Percentiles rank a stretch among this genome's conserved stretches.
phyloP scores from a whole-genome alignment of 2,329 filamentous ascomycete genomes.

The Thielaviopsis ethacetica region DNA sequence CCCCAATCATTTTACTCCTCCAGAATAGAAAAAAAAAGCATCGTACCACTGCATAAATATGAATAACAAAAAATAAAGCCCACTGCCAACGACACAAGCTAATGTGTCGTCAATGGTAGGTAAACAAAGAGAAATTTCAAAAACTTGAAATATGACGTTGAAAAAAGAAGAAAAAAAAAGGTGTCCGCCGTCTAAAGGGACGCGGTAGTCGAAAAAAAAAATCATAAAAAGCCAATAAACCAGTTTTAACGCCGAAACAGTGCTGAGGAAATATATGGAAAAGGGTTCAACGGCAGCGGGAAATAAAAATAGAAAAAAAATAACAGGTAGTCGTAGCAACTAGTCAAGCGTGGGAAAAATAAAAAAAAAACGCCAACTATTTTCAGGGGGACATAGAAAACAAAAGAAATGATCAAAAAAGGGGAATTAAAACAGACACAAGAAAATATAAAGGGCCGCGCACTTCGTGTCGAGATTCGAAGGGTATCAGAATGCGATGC shows the following conservation, averaged over 20 bases:
- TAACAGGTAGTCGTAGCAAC: slow-evolving; percentile 7
- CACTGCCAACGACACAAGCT: background rate
- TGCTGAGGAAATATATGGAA: slow-evolving; percentile 3
- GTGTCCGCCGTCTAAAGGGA: slow-evolving; percentile 7
- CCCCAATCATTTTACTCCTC: slow-evolving; percentile 9
- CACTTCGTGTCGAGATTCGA: slow-evolving; percentile 7
- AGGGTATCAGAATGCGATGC: slow-evolving; percentile 11
- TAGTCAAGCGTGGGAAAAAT: slow-evolving; percentile 4
- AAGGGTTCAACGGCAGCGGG: slow-evolving; percentile 1
- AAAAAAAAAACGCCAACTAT: background rate
- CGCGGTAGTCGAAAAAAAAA: slow-evolving; percentile 5
- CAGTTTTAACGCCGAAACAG: slow-evolving; percentile 9
- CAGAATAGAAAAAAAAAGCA: background rate
- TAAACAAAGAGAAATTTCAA: slow-evolving; percentile 2
- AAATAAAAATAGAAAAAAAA: slow-evolving; percentile 2
- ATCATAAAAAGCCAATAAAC: slow-evolving; percentile 8
- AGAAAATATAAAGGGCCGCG: slow-evolving; percentile 4
- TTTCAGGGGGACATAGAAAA: background rate
- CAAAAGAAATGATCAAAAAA: background rate
- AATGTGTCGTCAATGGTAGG: background rate
- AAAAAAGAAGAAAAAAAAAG: slow-evolving; percentile 1
- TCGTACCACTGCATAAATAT: slow-evolving; percentile 10
- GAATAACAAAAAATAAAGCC: slow-evolving; percentile 1
- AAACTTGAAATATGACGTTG: background rate
- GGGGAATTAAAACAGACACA: background rate